Evolutionary conservation across 306 rosid genomes (phyloP).

Genomic region (Prunus davidiana): DNA sequence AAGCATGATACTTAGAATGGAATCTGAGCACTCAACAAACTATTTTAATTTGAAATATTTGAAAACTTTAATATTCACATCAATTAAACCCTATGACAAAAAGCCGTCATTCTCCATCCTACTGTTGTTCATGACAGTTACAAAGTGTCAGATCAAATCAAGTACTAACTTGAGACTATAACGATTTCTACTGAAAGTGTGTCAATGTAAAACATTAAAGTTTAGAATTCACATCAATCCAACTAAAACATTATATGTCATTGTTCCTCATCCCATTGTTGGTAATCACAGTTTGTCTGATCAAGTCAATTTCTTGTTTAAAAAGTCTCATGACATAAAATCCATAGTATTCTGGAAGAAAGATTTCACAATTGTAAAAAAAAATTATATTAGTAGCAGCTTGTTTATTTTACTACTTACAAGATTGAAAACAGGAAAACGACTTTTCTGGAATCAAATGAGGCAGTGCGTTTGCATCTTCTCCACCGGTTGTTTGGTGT

Average conservation of each 20-base stretch:
- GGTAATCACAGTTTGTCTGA: not conserved
- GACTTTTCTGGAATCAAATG: conserved; percentile 83
- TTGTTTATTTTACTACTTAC: conserved; percentile 41
- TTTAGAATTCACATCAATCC: not conserved
- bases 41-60: not conserved
- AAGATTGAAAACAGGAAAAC: conserved; percentile 84
- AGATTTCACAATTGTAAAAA: not conserved
- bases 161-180: not conserved
- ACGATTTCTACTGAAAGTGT: not conserved
- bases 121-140: not conserved
- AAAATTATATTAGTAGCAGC: not conserved
- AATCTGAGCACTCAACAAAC: not conserved
- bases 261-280: not conserved
- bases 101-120: not conserved
- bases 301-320: not conserved
- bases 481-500: conserved; percentile 68
- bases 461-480: conserved; percentile 72
- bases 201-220: not conserved
- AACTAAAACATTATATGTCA: not conserved
- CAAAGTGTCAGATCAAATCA: not conserved
- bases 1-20: not conserved
- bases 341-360: not conserved
- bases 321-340: not conserved
- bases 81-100: not conserved
- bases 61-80: not conserved